Evolutionary conservation across 2,329 filamentous ascomycete species (phyloP), one percentile per base, ranked within the genome.

Genomic region (Diplocarpon rosae): DNA sequence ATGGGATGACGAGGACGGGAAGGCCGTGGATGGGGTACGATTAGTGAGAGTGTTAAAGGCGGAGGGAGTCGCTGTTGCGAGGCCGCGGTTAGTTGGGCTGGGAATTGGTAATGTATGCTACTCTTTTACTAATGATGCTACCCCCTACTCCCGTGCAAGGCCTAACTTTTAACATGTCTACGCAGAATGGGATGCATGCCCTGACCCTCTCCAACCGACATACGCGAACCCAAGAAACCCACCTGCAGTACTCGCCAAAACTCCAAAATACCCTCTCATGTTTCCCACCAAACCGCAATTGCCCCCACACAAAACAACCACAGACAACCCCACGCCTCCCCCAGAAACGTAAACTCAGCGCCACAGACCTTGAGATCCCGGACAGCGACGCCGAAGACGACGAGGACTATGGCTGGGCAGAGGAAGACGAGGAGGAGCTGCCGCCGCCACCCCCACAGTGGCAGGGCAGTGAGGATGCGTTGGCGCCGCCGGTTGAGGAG

Each of bases 361-460:
- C 81, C 36, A 73, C 78, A 4, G 73, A 71, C 42, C 66, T 76
- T 39, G 76, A 79, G 54, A 68, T 79, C 37, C 69, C 74, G 2
- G 76, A 79, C 49, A 81, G 75, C 50, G 76, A 80, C 35, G 74
- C 72, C 27, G 56, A 60, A 52, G 69, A 70, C 13, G 78, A 82
- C 47, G 81, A 85, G 51, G 77, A 84, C 56, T 85, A 85, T 56
- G 81, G 80, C 12, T 87, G 82, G 82, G 73, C 73, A 32, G 75
- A 83, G 42, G 74, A 77, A 36, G 78, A 81, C 54, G 79, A 82
- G 45, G 72, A 74, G 44, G 69, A 72, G 40, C 65, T 79, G 54
- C 76, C 77, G 10, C 66, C 65, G 3, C 72, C 72, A 62, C 76
- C 76, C n/a, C 75, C 76, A 8, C 77, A 81, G 59, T 80, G 76